Conservation (phyloP, 2,329 filamentous ascomycete genomes). For the Sporothrix curviconia region DNA sequence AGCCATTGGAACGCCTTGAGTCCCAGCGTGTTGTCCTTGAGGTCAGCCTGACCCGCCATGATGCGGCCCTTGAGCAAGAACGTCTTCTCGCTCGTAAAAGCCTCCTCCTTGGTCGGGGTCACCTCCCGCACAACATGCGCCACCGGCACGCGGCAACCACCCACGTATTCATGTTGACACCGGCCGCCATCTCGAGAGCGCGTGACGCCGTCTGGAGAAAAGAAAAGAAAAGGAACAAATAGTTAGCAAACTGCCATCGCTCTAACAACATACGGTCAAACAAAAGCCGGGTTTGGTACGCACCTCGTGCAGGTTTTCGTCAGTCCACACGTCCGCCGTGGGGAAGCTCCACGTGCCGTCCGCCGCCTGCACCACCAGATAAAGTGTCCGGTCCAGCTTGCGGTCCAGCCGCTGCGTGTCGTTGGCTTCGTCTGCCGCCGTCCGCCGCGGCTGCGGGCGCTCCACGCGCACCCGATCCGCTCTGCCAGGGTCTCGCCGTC, state of each 20-base stretch:
- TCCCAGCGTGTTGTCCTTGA: slow-evolving; percentile 64
- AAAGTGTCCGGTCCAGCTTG: slow-evolving; percentile 72
- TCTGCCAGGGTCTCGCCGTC: slow-evolving; percentile 53
- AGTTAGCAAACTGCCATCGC: no score
- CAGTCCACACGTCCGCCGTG: slow-evolving; percentile 57
- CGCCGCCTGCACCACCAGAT: slow-evolving; percentile 72
- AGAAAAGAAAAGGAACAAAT: no score
- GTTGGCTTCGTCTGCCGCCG: slow-evolving; percentile 66
- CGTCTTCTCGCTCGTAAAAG: slow-evolving; percentile 63
- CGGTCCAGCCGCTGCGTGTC: slow-evolving; percentile 64
- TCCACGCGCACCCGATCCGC: slow-evolving; percentile 61
- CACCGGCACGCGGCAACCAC: slow-evolving; percentile 81
- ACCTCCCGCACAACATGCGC: slow-evolving; percentile 64
- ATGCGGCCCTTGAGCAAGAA: slow-evolving; percentile 97
- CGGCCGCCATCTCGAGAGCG: slow-evolving; percentile 68
- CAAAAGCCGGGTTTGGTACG: no score
- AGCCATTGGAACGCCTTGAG: slow-evolving; percentile 87
- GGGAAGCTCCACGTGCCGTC: slow-evolving; percentile 78
- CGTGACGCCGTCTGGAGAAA: slow-evolving; percentile 86
- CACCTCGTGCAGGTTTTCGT: slow-evolving; percentile 79
- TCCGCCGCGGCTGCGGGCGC: slow-evolving; percentile 61
- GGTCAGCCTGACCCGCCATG: slow-evolving; percentile 88
- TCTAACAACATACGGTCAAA: no score
- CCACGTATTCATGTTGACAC: slow-evolving; percentile 98
- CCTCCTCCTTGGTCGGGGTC: slow-evolving; percentile 32